Evolutionary conservation across 495 filamentous ascomycete genomes (phyloP).

Genomic region (Terfezia claveryi): DNA sequence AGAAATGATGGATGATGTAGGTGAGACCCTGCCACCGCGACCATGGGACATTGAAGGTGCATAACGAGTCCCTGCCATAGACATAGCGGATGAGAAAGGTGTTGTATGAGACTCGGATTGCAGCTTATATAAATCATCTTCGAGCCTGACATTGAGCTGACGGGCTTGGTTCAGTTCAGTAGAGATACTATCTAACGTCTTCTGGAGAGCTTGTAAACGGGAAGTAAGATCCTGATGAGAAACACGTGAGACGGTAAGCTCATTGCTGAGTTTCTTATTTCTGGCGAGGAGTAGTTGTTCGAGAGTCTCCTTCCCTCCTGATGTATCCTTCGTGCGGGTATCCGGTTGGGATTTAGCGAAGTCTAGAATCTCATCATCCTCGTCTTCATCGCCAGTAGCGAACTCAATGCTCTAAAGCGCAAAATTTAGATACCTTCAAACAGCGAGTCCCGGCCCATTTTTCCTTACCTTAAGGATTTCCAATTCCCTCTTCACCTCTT

Average conservation of each 20-base stretch:
- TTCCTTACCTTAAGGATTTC: conserved; percentile 64
- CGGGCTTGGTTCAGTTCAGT: conserved; percentile 69
- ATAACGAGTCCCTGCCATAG: conserved; percentile 79
- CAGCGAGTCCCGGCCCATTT: neutral
- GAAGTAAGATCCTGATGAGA: conserved; percentile 80
- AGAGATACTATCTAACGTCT: conserved; percentile 64
- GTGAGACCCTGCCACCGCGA: conserved; percentile 52
- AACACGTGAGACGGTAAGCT: conserved; percentile 63
- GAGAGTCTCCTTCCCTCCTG: conserved; percentile 45
- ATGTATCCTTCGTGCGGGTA: conserved; percentile 5
- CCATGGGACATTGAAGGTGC: conserved; percentile 47
- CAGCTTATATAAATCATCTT: conserved; percentile 72
- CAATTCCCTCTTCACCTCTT: conserved; percentile 83
- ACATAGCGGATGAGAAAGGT: conserved; percentile 59
- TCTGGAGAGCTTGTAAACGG: conserved; percentile 57
- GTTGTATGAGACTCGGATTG: conserved; percentile 66
- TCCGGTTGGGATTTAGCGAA: conserved; percentile 19
- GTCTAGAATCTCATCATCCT: conserved; percentile 21
- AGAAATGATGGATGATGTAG: conserved; percentile 92
- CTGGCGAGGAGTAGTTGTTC: conserved; percentile 79
- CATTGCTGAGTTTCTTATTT: conserved; percentile 88
- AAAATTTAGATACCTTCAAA: neutral
- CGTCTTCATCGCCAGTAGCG: conserved; percentile 69
- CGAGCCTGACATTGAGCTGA: conserved; percentile 65
- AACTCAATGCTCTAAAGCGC: conserved; percentile 66